phyloP scores from a whole-genome alignment of 768 basidiomycete species.

The Leccinellum rugosiceps region DNA sequence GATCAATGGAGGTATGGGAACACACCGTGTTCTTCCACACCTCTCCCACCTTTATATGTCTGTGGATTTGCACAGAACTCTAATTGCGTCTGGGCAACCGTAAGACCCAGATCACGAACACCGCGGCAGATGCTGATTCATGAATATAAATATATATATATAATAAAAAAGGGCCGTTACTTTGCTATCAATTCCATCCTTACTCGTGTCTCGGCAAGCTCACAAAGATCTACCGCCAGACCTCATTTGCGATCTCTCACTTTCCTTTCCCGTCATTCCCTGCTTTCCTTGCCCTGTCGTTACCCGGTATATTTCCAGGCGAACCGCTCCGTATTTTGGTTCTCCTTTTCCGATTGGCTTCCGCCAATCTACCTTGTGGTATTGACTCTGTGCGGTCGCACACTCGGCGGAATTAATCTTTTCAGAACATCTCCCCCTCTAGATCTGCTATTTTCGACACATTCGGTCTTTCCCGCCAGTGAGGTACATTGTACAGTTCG shows the following conservation, averaged over 20 bases:
- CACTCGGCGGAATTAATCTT: slow-evolving; percentile 32
- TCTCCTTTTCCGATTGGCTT: slow-evolving; percentile 48
- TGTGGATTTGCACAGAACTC: slow-evolving; percentile 26
- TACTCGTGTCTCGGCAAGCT: slow-evolving; percentile 26
- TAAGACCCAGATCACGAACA: slow-evolving; percentile 22
- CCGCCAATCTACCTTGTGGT: slow-evolving; percentile 38
- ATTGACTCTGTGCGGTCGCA: slow-evolving; percentile 26
- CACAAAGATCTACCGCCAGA: slow-evolving; percentile 21
- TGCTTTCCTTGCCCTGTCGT: slow-evolving; percentile 39
- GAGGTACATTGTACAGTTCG: slow-evolving; percentile 33
- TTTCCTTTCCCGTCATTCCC: slow-evolving; percentile 32
- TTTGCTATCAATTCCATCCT: slow-evolving; percentile 28
- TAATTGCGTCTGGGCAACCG: slow-evolving; percentile 26
- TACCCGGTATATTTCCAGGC: slow-evolving; percentile 37
- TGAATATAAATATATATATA: slow-evolving; percentile 5
- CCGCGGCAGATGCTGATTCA: slow-evolving; percentile 30
- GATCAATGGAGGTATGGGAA: slow-evolving; percentile 14
- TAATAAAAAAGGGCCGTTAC: slow-evolving; percentile 26
- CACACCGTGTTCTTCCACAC: slow-evolving; percentile 7
- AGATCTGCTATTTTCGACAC: slow-evolving; percentile 37
- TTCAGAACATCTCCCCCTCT: slow-evolving; percentile 44
- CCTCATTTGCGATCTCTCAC: slow-evolving; percentile 15
- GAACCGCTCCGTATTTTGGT: slow-evolving; percentile 45
- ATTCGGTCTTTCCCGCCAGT: slow-evolving; percentile 29
- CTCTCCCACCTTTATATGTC: slow-evolving; percentile 31